Evolutionary conservation across 495 filamentous ascomycete genomes (phyloP).

Genomic region (Barbatosphaeria neglecta): DNA sequence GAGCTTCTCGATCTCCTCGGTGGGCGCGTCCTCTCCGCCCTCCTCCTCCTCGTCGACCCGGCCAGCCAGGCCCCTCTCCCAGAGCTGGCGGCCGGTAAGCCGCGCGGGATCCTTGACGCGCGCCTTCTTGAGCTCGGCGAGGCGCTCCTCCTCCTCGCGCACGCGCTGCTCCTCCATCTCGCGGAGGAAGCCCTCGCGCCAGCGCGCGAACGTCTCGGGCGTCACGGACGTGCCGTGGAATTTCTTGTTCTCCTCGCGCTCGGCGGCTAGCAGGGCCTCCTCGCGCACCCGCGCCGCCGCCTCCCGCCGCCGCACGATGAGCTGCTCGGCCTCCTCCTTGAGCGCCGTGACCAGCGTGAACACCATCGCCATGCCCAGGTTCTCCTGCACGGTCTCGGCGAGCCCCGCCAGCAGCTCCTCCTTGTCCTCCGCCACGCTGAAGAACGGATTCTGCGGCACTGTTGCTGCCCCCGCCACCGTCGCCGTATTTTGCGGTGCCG

Average conservation of each 20-base stretch:
- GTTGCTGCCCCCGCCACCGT: no score
- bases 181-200: slow-evolving; percentile 65
- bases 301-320: slow-evolving; percentile 56
- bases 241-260: slow-evolving; percentile 90
- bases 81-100: slow-evolving; percentile 72
- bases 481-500: slow-evolving; percentile 48
- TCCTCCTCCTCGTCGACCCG: slow-evolving; percentile 64
- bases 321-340: slow-evolving; percentile 75
- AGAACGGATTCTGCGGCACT: slow-evolving; percentile 43
- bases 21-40: slow-evolving; percentile 34
- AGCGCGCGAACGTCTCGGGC: slow-evolving; percentile 67
- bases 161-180: slow-evolving; percentile 64
- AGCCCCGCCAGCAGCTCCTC: slow-evolving; percentile 56
- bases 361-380: slow-evolving; percentile 95
- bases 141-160: slow-evolving; percentile 54
- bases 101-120: slow-evolving; percentile 47
- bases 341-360: slow-evolving; percentile 79
- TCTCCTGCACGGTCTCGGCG: slow-evolving; percentile 66
- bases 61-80: slow-evolving; percentile 69
- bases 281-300: slow-evolving; percentile 52
- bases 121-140: slow-evolving; percentile 67
- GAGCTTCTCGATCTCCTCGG: slow-evolving; percentile 53
- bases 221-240: slow-evolving; percentile 89
- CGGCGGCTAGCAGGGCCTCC: slow-evolving; percentile 51
- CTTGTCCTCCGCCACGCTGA: slow-evolving; percentile 52